Evolutionary conservation across 306 rosid species (phyloP).

Genomic region (Abrus precatorius): DNA sequence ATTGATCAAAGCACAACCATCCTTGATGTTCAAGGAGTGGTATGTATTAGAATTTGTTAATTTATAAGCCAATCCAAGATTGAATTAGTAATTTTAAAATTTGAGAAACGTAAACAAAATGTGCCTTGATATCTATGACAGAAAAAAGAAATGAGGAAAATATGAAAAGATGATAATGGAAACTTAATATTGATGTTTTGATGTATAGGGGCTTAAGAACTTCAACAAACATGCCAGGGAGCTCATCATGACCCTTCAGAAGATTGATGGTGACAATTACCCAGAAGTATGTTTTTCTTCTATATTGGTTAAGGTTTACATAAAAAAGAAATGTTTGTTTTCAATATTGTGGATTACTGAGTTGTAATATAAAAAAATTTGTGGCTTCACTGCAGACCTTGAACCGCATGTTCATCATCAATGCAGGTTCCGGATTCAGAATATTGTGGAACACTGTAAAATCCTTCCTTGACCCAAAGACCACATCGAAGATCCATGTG

Average conservation of each 20-base stretch:
- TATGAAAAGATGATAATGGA: conserved; percentile 6
- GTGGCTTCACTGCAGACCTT: conserved; percentile 73
- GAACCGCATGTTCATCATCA: conserved; percentile 96
- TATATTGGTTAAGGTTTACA: conserved; percentile 25
- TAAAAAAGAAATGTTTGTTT: background rate
- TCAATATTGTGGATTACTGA: conserved; percentile 10
- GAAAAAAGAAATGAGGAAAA: background rate
- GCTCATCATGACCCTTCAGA: conserved; percentile 73
- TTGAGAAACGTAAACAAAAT: background rate
- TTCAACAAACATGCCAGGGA: conserved; percentile 90
- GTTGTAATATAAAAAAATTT: conserved; percentile 45
- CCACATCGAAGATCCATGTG: conserved; percentile 87
- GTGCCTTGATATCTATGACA: conserved; percentile 6
- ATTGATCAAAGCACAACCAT: conserved; percentile 97
- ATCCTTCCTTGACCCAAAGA: conserved; percentile 94
- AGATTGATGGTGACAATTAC: conserved; percentile 83
- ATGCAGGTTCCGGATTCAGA: conserved; percentile 97
- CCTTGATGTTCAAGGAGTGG: conserved; percentile 98
- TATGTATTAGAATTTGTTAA: conserved; percentile 51
- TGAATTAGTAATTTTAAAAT: background rate
- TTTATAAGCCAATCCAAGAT: background rate
- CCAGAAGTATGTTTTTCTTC: conserved; percentile 72
- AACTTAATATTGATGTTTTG: background rate
- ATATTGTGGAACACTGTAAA: conserved; percentile 93
- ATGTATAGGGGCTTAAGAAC: conserved; percentile 81